Base-by-base conservation (phyloP, 306 rosid species). In the Ceratonia siliqua region DNA sequence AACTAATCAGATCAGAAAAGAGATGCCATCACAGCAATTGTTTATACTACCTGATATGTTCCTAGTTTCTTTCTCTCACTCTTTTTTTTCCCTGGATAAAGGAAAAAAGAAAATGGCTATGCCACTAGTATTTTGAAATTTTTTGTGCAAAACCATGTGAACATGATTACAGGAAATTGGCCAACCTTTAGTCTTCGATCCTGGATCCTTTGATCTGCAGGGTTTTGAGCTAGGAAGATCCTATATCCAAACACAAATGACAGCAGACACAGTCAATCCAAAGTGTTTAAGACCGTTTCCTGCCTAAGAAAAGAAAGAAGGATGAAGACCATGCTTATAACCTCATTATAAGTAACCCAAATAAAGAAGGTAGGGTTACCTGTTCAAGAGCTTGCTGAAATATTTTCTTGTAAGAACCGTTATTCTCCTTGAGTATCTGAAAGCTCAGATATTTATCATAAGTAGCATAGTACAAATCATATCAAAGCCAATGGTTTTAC, bases 161-260 rank as follows among this genome's bases (percentile, higher is more conserved):
- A 55, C 42, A 20, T 0, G 9, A 55, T 18, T 25, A 42, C 12
- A 58, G 17, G 42, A 55, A 73, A 35, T 24, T 38, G 35, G 11
- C 89, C 53, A 65, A 82, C 89, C 87, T 73, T 82, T 77, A 57
- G 79, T 77, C 72, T 73, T 62, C 55, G 75, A 41, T n/a, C 71
- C 72, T 52, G 59, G 58, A 48, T 65, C 38, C 67, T 65, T 80
- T 25, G 70, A 58, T 75, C 43, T 39, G 18, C 58, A 13, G 46
- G 45, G 21, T 73, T 81, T 85, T 61, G 52, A 66, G 76, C 49
- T 8, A 42, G 85, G 67, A 73, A 68, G 55, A 20, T 76, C 83
- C 87, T 77, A 48, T 15, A 62, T 2, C 42, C 66, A 74, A 13
- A 57, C 12, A 46, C 39, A 62, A 35, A 68, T 61, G 38, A 76